Evolutionary conservation across 495 filamentous ascomycete species (phyloP), one percentile per base, ranked within the genome.

Genomic region (Talaromyces thailandensis): DNA sequence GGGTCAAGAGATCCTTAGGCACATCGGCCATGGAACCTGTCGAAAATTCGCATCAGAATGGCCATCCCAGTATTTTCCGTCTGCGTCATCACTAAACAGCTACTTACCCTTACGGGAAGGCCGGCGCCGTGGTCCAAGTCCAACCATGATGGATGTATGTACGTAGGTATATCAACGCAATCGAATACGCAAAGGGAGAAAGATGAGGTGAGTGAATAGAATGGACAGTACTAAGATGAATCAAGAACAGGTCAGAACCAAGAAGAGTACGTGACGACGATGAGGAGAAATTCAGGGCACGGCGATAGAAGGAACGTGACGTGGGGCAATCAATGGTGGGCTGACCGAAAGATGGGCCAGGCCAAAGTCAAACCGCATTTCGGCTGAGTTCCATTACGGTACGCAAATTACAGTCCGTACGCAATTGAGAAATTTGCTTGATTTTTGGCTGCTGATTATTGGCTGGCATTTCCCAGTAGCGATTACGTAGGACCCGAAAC

Each of bases 1-100:
- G 88, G 62, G 86, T 79, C 66, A 89, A 75, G 57, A 98, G 84
- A 72, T 94, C 85, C 75, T 93, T 88, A 57, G 94, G 91, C 73
- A 95, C 75, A 77, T 91, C 88, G 68, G 86, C 81, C 82, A 88
- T 86, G 58, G 89, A 92, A 61, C 88, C 88, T 89, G 65, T 12
- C 12, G 32, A 67, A 73, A 64, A 71, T 68, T 76, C 64, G 64
- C 63, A 43, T 72, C 61, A 70, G 68, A 51, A 40, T 31, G 23
- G 21, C 11, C 58, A 63, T 58, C 5, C 28, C 16, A 18, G 28
- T 58, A 60, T 62, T 68, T 62, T 51, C 64, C 28, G 28, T 32
- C 28, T 52, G 50, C 67, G 40, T 60, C 43, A 58, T 26, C 45
- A 74, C 31, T 26, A 24, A 25, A 61, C 58, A 60, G 60, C 62